Evolutionary conservation across 805 yeast species (phyloP), one percentile per base, ranked within the genome.

Genomic region (Candida coquimbonensis): DNA sequence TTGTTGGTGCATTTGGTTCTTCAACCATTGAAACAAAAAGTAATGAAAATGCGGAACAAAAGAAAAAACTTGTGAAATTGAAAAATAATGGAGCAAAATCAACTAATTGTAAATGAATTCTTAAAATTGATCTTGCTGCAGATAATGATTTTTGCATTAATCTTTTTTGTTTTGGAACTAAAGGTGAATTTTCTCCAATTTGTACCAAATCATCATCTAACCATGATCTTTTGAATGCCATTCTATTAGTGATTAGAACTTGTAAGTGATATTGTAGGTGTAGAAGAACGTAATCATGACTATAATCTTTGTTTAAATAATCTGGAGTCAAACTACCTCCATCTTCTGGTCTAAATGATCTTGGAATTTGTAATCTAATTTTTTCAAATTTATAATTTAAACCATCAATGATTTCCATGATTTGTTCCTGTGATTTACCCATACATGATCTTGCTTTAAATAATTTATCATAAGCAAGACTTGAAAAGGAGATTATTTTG

Each of bases 221-320:
- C 63, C 62, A 59, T 2, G 57, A 51, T 38, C 54, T 49, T 9
- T 50, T 51, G 21, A 56, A 59, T 3, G 63, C 59, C 57, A 57
- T 52, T 48, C 61, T 51, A 47, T 57, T 59, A 33, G 54, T 48
- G 9, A 55, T 45, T 52, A 59, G 47, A 11, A 45, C 38, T 19
- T 50, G 49, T 3, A 54, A 43, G 36, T 50, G 49, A 35, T 51
- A 55, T n/a, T 52, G 53, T 13, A 53, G 39, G 32, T 57, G 60
- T 12, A 54, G n/a, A 14, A 49, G 29, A 5, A 48, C 46, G 16
- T 46, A 39, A 14, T 52, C 53, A 7, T 48, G 27, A 14, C 40
- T 11, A 7, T 40, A 31, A 11, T 27, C 37, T 1, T 33, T 7
- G 4, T 19, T 13, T 6, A 47, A 9, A 24, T 26, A 5, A 1